Conservation (phyloP, 257 asterid genomes). For the Haberlea rhodopensis region DNA sequence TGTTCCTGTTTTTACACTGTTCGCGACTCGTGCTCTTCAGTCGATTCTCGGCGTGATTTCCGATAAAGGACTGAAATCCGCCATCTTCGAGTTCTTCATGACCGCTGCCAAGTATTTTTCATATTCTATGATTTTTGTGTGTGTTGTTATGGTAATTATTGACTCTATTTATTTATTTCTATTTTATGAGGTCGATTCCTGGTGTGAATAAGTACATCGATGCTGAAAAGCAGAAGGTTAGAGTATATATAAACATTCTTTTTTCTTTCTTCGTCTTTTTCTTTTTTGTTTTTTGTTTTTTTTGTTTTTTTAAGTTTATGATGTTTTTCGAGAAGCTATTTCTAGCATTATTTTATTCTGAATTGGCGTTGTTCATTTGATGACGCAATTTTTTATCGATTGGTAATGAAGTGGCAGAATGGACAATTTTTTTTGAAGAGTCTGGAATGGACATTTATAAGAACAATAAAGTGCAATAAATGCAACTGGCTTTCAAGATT, state of each 20-base stretch:
- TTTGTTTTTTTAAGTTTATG: too few species aligned
- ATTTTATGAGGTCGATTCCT: conserved; percentile 63
- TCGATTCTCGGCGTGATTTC: conserved; percentile 41
- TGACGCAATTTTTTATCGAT: not conserved
- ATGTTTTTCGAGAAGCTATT: too few species aligned
- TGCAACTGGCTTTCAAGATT: too few species aligned
- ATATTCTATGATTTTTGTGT: not conserved
- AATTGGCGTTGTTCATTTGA: conserved; percentile 12
- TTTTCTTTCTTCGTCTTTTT: not conserved
- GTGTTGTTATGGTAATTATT: not conserved
- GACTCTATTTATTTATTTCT: conserved; percentile 11
- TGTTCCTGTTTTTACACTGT: conserved; percentile 49
- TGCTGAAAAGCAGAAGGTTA: conserved; percentile 84
- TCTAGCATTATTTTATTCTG: too few species aligned
- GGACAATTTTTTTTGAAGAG: too few species aligned
- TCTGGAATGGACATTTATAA: too few species aligned
- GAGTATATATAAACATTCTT: not conserved
- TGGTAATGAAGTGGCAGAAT: too few species aligned
- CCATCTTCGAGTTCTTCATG: conserved; percentile 49
- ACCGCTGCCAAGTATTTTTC: conserved; percentile 55
- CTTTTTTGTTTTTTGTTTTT: not conserved
- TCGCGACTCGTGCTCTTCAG: conserved; percentile 46
- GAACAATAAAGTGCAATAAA: too few species aligned
- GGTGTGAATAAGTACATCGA: conserved; percentile 74
- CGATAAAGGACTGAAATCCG: conserved; percentile 72